Percentiles rank a stretch among this genome's conserved stretches.
Evolutionary conservation across 306 rosid species (phyloP).

Genomic region (Cucurbita moschata): DNA sequence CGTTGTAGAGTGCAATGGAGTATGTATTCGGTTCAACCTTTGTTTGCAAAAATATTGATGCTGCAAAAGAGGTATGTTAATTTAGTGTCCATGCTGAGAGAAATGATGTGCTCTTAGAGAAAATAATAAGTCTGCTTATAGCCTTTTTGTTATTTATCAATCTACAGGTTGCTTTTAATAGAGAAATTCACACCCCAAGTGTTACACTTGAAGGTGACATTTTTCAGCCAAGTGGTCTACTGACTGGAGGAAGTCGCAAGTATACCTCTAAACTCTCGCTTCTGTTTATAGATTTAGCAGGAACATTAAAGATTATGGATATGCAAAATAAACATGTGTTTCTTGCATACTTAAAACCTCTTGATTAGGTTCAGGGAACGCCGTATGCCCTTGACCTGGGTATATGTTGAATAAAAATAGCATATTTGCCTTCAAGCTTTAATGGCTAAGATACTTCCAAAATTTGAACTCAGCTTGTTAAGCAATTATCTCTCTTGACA

Average conservation of each 20-base stretch:
- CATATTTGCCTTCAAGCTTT: neutral
- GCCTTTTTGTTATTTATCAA: slow-evolving; percentile 13
- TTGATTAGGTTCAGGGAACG: neutral
- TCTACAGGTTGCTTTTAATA: slow-evolving; percentile 71
- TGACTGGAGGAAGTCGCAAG: slow-evolving; percentile 98
- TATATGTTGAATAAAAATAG: neutral
- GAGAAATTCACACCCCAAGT: slow-evolving; percentile 56
- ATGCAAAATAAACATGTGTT: neutral
- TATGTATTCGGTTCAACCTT: slow-evolving; percentile 88
- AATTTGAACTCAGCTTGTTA: slow-evolving; percentile 10
- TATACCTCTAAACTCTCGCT: slow-evolving; percentile 21
- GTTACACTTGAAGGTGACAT: slow-evolving; percentile 98
- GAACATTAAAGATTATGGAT: slow-evolving; percentile 6
- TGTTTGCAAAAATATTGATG: slow-evolving; percentile 67
- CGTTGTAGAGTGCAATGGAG: slow-evolving; percentile 78
- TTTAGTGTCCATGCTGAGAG: neutral
- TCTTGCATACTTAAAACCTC: neutral
- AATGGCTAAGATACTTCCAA: neutral
- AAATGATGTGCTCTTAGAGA: neutral
- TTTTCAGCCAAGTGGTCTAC: slow-evolving; percentile 91
- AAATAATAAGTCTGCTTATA: slow-evolving; percentile 4
- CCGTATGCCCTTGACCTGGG: neutral
- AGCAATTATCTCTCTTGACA: slow-evolving; percentile 23
- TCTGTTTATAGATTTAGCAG: slow-evolving; percentile 6
- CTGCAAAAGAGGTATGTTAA: slow-evolving; percentile 78